Evolutionary conservation across 2,329 filamentous ascomycete species (phyloP), one percentile per base, ranked within the genome.

Genomic region (Colletotrichum gloeosporioides): DNA sequence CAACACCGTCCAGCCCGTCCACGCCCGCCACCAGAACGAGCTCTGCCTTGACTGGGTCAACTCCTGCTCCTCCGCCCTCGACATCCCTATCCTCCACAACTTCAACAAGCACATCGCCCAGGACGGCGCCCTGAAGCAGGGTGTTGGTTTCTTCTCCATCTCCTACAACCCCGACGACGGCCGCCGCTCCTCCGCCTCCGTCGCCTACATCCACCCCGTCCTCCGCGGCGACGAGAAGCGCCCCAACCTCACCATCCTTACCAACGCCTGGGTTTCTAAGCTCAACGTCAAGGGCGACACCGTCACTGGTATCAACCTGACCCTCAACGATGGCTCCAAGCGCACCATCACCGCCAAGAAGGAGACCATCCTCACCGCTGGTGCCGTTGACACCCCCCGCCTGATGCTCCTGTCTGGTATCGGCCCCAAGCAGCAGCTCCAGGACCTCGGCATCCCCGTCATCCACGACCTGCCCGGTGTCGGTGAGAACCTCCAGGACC

Each of bases 181-280:
- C 82, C 91, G 92, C 80, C 92, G 96, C 78, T 96, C 94, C 87
- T 96, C 94, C 83, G 95, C 96, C 76, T 96, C 94, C 75, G 95
- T 98, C 27, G 96, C 96, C 22, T 98, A 98, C 87, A 96, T 98
- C 82, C 96, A 98, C 86, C 96, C 96, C 44, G 96, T 98, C 81
- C 90, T 98, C 69, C 92, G 94, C 55, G 95, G 95, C 55, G 93
- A 96, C 64, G 95, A 98, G 89, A 92, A 93, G 84, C 90, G 95
- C 73, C 92, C 95, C 16, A 98, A 98, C 87, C 86, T 98, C 83
- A 97, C 95, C 49, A 90, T 98, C 77, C 89, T 98, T 76, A 98
- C 95, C 82, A 94, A 98, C 82, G 94, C 95, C 31, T 97, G 95
- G 93, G 96, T 98, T 77, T 94, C 92, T 83, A 95, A 93, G 84